Evolutionary conservation across 108 stramenopile species (phyloP).

Genomic region (Cyclotella atomus): DNA sequence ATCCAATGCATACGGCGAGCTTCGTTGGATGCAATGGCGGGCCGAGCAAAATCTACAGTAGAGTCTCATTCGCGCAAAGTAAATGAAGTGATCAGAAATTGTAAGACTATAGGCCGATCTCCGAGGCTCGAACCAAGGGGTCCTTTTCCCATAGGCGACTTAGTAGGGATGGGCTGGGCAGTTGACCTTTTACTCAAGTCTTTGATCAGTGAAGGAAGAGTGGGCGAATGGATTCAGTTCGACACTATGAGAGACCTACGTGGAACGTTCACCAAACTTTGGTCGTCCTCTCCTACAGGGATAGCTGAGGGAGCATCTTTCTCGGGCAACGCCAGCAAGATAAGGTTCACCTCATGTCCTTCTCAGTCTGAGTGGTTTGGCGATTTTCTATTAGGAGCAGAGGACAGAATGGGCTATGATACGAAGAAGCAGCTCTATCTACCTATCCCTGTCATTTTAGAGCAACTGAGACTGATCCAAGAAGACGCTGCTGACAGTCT

Average conservation of each 20-base stretch:
- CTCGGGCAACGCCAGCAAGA: not conserved
- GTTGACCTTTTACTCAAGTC: slow-evolving; percentile 29
- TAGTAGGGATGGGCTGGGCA: slow-evolving; percentile 28
- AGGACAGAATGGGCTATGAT: not conserved
- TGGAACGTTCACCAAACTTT: not conserved
- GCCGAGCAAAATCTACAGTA: not conserved
- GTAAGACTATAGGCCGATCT: slow-evolving; percentile 11
- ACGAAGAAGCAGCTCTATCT: not conserved
- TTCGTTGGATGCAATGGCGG: not conserved
- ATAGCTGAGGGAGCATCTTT: not conserved
- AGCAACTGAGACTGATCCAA: not conserved
- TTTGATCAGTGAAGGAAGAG: slow-evolving; percentile 12
- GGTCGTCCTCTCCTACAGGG: slow-evolving; percentile 10
- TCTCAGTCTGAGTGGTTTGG: slow-evolving; percentile 8
- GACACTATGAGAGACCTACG: slow-evolving; percentile 25
- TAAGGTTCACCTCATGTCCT: not conserved
- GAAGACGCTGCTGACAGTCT: not conserved
- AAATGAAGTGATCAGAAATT: not conserved
- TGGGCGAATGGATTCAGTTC: slow-evolving; percentile 26
- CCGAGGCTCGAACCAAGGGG: not conserved
- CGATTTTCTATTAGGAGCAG: not conserved
- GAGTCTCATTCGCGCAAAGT: not conserved
- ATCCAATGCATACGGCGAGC: not conserved
- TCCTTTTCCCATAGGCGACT: slow-evolving; percentile 30
- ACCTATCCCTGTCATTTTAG: not conserved